phyloP scores from a whole-genome alignment of 805 yeast genomes.

The Nakazawaea ernobii region DNA sequence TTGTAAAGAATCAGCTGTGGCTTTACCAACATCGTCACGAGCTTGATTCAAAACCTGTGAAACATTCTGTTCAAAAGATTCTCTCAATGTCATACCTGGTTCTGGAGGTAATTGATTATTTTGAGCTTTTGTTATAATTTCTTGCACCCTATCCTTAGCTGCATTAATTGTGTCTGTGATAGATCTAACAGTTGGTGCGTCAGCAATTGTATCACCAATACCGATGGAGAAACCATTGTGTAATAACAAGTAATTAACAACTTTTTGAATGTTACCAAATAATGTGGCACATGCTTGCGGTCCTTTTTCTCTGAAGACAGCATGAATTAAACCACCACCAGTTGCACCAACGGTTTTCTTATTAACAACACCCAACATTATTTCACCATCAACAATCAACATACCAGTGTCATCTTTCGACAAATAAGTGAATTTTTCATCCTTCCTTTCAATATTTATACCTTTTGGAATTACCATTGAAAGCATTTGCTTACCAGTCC shows the following conservation, averaged over 20 bases:
- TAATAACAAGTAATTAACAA: constrained; percentile 92
- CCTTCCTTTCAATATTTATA: constrained; percentile 89
- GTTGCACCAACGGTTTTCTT: constrained; percentile 98
- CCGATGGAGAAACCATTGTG: constrained; percentile 98
- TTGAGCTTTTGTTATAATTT: constrained; percentile 89
- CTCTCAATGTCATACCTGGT: constrained; percentile 99
- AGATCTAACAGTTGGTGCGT: constrained; percentile 89
- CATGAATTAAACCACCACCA: constrained; percentile 96
- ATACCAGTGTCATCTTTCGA: constrained; percentile 94
- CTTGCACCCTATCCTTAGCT: constrained; percentile 93
- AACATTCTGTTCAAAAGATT: constrained; percentile 96
- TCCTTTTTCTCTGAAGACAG: constrained; percentile 97
- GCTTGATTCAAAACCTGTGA: constrained; percentile 94
- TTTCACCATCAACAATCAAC: constrained; percentile 92
- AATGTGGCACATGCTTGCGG: constrained; percentile 83
- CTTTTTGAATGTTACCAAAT: constrained; percentile 90
- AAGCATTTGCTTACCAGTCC: constrained; percentile 95
- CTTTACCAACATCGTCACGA: constrained; percentile 98
- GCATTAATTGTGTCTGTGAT: constrained; percentile 89
- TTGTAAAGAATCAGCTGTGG: constrained; percentile 94
- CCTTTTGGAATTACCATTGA: constrained; percentile 95
- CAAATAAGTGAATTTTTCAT: constrained; percentile 75
- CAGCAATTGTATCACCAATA: constrained; percentile 99
- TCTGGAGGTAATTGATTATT: constrained; percentile 84
- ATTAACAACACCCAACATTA: constrained; percentile 96